Evolutionary conservation across 179 eudicot genomes (phyloP).

Genomic region (Drosera spatulata): DNA sequence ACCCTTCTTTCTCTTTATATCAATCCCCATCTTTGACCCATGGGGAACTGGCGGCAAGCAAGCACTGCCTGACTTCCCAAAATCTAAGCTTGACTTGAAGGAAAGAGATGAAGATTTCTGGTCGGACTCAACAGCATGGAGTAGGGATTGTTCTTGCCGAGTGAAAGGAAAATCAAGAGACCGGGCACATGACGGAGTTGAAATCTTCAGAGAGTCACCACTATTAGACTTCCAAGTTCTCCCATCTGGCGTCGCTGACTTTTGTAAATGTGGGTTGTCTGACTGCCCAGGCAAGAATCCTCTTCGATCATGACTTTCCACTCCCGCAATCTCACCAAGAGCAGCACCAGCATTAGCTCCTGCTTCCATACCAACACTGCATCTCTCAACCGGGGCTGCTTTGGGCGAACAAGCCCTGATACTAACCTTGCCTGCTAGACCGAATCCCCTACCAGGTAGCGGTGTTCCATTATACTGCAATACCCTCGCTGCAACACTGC

Average conservation of each 20-base stretch:
- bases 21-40: slow-evolving; percentile 16
- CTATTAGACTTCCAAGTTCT: neutral
- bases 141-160: slow-evolving; percentile 11
- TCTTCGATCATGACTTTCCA: slow-evolving; percentile 2
- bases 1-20: slow-evolving; percentile 32
- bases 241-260: too few relatives aligned
- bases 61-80: slow-evolving; percentile 26
- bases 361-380: neutral
- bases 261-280: neutral
- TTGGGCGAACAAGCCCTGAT: slow-evolving; percentile 10
- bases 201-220: slow-evolving; percentile 13
- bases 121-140: slow-evolving; percentile 12
- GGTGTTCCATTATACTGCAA: slow-evolving; percentile 33
- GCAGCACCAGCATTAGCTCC: slow-evolving; percentile 4
- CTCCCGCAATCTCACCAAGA: slow-evolving; percentile 16
- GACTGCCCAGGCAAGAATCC: neutral
- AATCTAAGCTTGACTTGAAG: slow-evolving; percentile 9
- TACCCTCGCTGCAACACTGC: slow-evolving; percentile 45
- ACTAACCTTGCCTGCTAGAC: neutral
- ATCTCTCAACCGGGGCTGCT: slow-evolving; percentile 7
- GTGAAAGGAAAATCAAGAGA: slow-evolving; percentile 37
- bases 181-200: slow-evolving; percentile 39
- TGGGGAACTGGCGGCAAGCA: slow-evolving; percentile 51
- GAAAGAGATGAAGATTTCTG: slow-evolving; percentile 8
- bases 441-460: slow-evolving; percentile 2